Conservation (phyloP, 192 early-diverging fungal genomes). For the Thoreauomyces humboldtii region DNA sequence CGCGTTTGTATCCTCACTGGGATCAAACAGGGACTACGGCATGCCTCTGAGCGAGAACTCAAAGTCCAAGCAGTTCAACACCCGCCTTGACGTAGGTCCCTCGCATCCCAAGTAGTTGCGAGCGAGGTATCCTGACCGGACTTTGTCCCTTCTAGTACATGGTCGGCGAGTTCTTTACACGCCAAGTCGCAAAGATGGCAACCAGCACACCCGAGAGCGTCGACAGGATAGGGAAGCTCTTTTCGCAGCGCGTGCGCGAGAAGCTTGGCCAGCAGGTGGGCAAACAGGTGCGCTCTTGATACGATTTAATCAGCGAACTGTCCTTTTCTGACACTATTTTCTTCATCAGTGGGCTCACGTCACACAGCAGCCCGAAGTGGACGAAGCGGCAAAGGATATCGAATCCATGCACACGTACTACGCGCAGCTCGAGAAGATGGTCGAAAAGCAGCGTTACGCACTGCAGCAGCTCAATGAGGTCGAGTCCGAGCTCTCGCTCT, state of each 20-base stretch:
- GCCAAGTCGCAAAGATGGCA: conserved; percentile 40
- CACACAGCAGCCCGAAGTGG: conserved; percentile 55
- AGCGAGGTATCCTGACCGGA: no score
- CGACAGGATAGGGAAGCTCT: conserved; percentile 44
- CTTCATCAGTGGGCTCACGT: conserved; percentile 38
- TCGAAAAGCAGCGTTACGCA: conserved; percentile 34
- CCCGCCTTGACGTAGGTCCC: conserved; percentile 33
- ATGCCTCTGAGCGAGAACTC: conserved; percentile 32
- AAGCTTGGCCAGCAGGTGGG: conserved; percentile 36
- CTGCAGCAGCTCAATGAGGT: conserved; percentile 45
- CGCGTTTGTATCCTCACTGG: background rate
- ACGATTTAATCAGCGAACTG: no score
- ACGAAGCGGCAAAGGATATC: conserved; percentile 47
- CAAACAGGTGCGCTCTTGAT: conserved; percentile 7
- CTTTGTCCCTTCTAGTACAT: conserved; percentile 28
- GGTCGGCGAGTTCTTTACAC: conserved; percentile 42
- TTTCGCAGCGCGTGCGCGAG: conserved; percentile 48
- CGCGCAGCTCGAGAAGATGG: conserved; percentile 37
- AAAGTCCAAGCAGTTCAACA: conserved; percentile 40
- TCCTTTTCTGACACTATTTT: no score
- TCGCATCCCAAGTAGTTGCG: no score
- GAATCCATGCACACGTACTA: conserved; percentile 46
- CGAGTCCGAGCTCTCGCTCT: conserved; percentile 48
- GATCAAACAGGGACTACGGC: background rate
- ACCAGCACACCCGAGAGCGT: conserved; percentile 44